Base-by-base conservation (phyloP, 2,329 filamentous ascomycete genomes). In the Fusarium staphyleae region DNA sequence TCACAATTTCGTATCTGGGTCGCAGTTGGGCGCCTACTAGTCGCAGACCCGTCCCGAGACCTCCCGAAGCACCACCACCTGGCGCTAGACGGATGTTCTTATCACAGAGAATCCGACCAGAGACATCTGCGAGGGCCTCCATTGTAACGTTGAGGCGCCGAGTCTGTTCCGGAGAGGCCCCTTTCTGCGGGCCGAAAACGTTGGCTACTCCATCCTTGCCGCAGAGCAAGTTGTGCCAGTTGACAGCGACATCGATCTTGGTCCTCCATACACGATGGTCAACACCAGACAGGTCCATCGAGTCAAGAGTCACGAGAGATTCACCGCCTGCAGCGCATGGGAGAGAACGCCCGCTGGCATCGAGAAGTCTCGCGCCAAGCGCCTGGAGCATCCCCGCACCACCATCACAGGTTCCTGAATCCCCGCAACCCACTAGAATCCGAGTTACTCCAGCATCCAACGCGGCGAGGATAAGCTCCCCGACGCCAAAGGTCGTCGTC, bases 341-440 rank as follows among this genome's bases (percentile, higher is more conserved):
- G 3, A 81, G 63, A 19, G 69, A 62, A 4, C 62, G 41, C 2
- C 75, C 77, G 18, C 74, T 55, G 3, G 43, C 41, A 51, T 78
- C 75, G 11, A 78, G 53, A 13, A 82, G 70, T 2, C 71, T 71
- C 3, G 72, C 79, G 4, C 80, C 80, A 5, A 83, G 73, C 2
- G 80, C 80, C 56, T 83, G 80, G 8, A 81, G 75, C 79, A 83
- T 81, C 12, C 80, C 80, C 1, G 77, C 76, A 12, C 80, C 81
- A 6, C 78, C 80, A 52, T 82, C 80, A 30, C 78, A 81, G 5
- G 79, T 82, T 5, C 79, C 81, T 3, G 80, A 82, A 61, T 83
- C 80, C 29, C 80, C 80, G 58, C 80, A 82, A 1, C 80, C 81
- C 16, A 83, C 66, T 7, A 83, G 69, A 39, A 83, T 78, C 7